Evolutionary conservation across 1,139 yeast species (phyloP).

Genomic region (Suhomyces maxii): DNA sequence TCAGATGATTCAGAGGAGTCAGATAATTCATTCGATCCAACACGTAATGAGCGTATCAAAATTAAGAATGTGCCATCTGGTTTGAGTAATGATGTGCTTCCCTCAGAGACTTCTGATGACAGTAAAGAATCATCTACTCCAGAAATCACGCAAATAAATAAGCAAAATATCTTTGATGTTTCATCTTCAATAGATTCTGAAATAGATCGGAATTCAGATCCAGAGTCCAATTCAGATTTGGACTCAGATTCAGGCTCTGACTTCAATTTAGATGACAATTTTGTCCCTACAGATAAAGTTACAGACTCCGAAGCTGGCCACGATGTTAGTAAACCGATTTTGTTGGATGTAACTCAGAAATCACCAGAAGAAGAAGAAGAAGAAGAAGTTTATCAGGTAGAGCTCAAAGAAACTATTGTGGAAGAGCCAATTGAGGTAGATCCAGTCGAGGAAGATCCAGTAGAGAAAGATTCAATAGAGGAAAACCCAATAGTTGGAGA

Average conservation of each 20-base stretch:
- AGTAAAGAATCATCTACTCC: not conserved
- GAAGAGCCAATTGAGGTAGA: no score
- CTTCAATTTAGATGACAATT: not conserved
- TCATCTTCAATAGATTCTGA: not conserved
- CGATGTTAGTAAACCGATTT: no score
- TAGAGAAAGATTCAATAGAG: no score
- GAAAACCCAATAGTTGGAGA: no score
- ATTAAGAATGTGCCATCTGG: not conserved
- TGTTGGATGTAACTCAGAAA: no score
- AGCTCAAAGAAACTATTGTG: no score
- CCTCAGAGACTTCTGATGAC: not conserved
- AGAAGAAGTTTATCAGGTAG: no score
- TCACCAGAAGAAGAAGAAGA: no score
- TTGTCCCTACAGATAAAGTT: no score
- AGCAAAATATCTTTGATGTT: not conserved
- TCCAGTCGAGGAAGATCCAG: no score
- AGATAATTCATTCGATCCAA: constrained; percentile 16
- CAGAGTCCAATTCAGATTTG: constrained; percentile 1
- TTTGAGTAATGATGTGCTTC: not conserved
- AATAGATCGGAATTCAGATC: not conserved
- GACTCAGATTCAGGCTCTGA: constrained; percentile 1
- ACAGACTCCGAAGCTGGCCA: no score
- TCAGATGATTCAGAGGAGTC: constrained; percentile 18
- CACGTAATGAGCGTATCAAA: constrained; percentile 10
- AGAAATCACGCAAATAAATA: not conserved